Conservation (phyloP, 352 stramenopile genomes). For the Globisporangium okanoganense region DNA sequence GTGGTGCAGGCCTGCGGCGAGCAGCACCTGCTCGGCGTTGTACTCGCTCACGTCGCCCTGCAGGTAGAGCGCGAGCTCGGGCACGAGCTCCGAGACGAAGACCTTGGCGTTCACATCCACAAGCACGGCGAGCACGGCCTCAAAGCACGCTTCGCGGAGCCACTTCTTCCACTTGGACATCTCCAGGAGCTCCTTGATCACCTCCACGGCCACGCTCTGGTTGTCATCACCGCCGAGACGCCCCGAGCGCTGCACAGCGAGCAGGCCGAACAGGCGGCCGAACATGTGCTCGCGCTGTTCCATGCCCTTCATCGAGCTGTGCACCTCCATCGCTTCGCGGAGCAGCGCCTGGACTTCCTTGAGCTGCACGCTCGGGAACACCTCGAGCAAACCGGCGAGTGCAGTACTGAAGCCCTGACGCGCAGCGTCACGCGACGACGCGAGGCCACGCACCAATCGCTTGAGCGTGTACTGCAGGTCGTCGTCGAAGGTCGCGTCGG, state of each 20-base stretch:
- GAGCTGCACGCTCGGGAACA: constrained; percentile 43
- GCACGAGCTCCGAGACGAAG: constrained; percentile 47
- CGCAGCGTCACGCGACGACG: constrained; percentile 84
- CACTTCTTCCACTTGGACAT: constrained; percentile 83
- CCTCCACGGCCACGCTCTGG: constrained; percentile 28
- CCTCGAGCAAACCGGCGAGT: constrained; percentile 57
- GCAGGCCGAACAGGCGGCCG: constrained; percentile 84
- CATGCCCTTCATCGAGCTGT: constrained; percentile 86
- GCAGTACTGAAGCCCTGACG: constrained; percentile 89
- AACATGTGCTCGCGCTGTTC: constrained; percentile 92
- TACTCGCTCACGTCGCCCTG: constrained; percentile 36
- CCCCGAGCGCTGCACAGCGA: constrained; percentile 77
- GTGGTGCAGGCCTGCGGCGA: constrained; percentile 67
- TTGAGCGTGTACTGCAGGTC: constrained; percentile 91
- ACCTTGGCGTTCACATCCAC: constrained; percentile 36
- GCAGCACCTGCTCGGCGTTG: constrained; percentile 78
- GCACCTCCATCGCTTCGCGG: constrained; percentile 74
- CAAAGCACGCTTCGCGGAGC: constrained; percentile 77
- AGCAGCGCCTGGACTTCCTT: constrained; percentile 56
- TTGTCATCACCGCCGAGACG: constrained; percentile 40
- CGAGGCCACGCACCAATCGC: constrained; percentile 86
- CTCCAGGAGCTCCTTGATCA: constrained; percentile 38
- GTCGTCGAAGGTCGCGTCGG: constrained; percentile 21
- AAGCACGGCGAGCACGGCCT: constrained; percentile 61
- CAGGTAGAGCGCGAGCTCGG: constrained; percentile 24